A percentile compares a stretch with the other conserved stretches of the same genome.
These are phyloP conservation scores for Ceratocystis cacaofunesta DNA, from an alignment of 2,329 filamentous ascomycete genomes.

Conservation along the genomic window DNA sequence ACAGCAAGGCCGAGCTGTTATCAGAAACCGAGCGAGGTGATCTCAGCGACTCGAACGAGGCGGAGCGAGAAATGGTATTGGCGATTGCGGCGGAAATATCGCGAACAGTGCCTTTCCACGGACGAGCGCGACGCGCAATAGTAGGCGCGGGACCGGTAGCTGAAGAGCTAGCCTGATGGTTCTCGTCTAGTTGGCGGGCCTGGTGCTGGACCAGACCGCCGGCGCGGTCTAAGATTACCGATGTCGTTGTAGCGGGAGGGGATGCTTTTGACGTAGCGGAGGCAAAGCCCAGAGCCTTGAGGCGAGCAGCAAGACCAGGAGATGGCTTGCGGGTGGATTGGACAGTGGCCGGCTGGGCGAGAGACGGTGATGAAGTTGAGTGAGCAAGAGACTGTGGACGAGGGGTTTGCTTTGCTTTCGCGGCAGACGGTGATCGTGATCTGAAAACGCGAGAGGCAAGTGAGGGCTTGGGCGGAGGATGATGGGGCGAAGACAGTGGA, in stretches of 20 bases:
- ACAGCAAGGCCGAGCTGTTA: conserved; percentile 20
- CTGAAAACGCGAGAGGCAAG: conserved; percentile 15
- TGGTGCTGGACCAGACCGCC: conserved; percentile 58
- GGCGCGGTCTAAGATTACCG: conserved; percentile 33
- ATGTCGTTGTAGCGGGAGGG: conserved; percentile 16
- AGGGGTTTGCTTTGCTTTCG: conserved; percentile 20
- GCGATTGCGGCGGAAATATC: conserved; percentile 23
- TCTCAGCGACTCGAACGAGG: conserved; percentile 18
- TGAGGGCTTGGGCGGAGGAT: neutral
- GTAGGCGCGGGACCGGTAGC: conserved; percentile 24
- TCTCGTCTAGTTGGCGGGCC: conserved; percentile 52
- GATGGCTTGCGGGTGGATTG: conserved; percentile 40
- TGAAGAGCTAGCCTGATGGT: conserved; percentile 42
- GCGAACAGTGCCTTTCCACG: conserved; percentile 52
- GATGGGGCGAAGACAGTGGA: neutral
- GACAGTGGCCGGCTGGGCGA: conserved; percentile 18
- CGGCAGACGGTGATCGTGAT: conserved; percentile 18
- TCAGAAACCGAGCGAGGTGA: conserved; percentile 11
- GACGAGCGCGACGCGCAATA: conserved; percentile 51
- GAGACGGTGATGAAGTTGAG: conserved; percentile 20
- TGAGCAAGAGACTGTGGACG: conserved; percentile 16
- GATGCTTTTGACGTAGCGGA: conserved; percentile 19
- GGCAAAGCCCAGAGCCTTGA: conserved; percentile 50
- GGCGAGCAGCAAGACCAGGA: conserved; percentile 47
- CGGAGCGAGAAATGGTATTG: conserved; percentile 10